A percentile compares a stretch with the other conserved stretches of the same genome.
Evolutionary conservation across 345 rosid species (phyloP).

Genomic region (Ceriops zippeliana): DNA sequence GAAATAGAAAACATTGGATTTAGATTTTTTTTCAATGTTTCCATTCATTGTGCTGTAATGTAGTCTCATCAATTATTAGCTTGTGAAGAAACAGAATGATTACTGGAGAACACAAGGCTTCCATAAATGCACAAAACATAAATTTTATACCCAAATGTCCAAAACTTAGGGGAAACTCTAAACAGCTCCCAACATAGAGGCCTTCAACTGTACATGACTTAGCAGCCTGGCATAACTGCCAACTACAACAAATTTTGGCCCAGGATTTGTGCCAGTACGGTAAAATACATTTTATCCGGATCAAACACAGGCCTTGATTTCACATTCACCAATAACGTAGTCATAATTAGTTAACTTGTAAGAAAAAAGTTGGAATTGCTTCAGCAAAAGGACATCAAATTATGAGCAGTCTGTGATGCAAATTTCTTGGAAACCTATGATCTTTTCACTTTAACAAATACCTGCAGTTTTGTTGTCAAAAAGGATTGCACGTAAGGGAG

Average conservation of each 20-base stretch:
- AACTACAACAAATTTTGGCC: not conserved
- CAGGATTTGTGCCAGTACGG: not conserved
- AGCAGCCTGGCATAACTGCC: not conserved
- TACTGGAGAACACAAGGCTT: not conserved
- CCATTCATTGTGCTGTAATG: not conserved
- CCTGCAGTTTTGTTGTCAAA: too few relatives aligned
- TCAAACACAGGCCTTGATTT: not conserved
- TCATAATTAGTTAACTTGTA: not conserved
- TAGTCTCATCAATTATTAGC: not conserved
- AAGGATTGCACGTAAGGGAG: not conserved
- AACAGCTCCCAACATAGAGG: not conserved
- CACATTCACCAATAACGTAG: not conserved
- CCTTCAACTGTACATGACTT: not conserved
- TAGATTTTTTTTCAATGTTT: too few relatives aligned
- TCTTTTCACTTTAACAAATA: too few relatives aligned
- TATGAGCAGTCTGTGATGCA: too few relatives aligned
- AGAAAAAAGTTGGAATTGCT: too few relatives aligned
- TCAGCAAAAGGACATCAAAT: too few relatives aligned
- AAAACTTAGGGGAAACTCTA: too few relatives aligned
- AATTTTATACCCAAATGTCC: not conserved
- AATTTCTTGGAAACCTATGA: too few relatives aligned
- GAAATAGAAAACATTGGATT: too few relatives aligned
- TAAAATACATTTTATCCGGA: not conserved
- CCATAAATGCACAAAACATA: not conserved
- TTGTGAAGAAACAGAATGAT: not conserved